Base-by-base conservation (phyloP, 116 monocot genomes). In the Iris pallida region DNA sequence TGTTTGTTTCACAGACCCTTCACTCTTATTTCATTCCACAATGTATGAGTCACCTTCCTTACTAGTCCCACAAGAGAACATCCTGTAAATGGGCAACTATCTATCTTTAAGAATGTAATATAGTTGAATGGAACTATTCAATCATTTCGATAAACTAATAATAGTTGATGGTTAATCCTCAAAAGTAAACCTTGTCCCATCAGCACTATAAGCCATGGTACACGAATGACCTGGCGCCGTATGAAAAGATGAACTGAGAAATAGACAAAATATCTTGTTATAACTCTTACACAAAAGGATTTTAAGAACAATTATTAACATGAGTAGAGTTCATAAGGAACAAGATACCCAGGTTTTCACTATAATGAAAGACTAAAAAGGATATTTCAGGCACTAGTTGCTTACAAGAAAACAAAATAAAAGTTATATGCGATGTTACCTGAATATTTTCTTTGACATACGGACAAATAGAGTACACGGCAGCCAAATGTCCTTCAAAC, bases 401-500 rank as follows among this genome's bases (percentile, higher is more conserved):
- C 49, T 20, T 67, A 30, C 40, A 20, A 41, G n/a, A 20, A 12
- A 53, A 52, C 8, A 1, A 30, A 48, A 63, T 16, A 63, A 68
- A 51, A 73, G 18, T 16, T 63, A 42, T 45, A 55, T 68, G 70
- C 40, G 7, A 71, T 20, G 56, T 54, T 73, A 91, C 91, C 81
- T 87, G 91, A 78, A 88, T 85, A 42, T 78, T 87, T 73, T 88
- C 88, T 65, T 91, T 91, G 20, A 78, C 78, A 45, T 87, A 85
- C 7, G 91, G 82, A 42, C 87, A 85, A 60, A 91, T 68, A 64
- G 91, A 91, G 67, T 88, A 88, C 15, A 91, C 88, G 64, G 91
- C 82, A 15, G 91, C 88, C 18, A 88, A 88, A 61, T 91, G 91
- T 18, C 91, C 91, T 85, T 89, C 82, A n/a, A 88, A 56, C 76